Evolutionary conservation across 2,329 filamentous ascomycete species (phyloP), one percentile per base, ranked within the genome.

Genomic region (Colletotrichum costaricense): DNA sequence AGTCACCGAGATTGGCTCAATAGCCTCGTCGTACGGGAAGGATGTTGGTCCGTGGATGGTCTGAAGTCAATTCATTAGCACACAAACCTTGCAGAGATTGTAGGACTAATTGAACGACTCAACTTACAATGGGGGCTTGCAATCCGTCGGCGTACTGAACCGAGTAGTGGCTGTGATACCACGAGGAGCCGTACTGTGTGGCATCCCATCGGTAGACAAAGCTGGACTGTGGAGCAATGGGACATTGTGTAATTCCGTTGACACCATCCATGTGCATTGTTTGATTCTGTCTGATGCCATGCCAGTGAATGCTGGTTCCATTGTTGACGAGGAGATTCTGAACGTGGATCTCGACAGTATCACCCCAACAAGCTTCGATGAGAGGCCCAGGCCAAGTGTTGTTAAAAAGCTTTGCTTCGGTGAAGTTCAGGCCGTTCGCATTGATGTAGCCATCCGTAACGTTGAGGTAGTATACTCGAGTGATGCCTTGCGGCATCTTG

Each of bases 281-380:
- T 71, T 75, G 49, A 1, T 83, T 81, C 72, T 89, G 87, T 1
- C 86, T 81, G 67, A 90, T 84, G 0, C 88, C 88, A 72, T 90
- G 88, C 86, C 87, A 89, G 78, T 90, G 88, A 5, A 89, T 80
- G 8, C 78, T 81, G 74, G 76, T 89, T 7, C 95, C 89, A 59
- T 70, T 70, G n/a, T 57, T 22, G 1, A 9, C 19, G 16, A 70
- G 22, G 3, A 91, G 88, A 81, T 97, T 97, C 81, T 90, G 87
- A 66, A 95, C 88, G 46, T 91, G 91, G 49, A 94, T 35, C 3
- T 70, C 55, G 2, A 70, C 55, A 16, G 78, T 67, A 58, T 80
- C 79, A 9, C 79, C 79, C 79, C 79, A 80, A 11, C 78, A 79
- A 0, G 78, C 79, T 24, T 80, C 75, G 3, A 80, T 75, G 76